phyloP scores from a whole-genome alignment of 2,329 filamentous ascomycete genomes.

The Penicillium oxalicum region DNA sequence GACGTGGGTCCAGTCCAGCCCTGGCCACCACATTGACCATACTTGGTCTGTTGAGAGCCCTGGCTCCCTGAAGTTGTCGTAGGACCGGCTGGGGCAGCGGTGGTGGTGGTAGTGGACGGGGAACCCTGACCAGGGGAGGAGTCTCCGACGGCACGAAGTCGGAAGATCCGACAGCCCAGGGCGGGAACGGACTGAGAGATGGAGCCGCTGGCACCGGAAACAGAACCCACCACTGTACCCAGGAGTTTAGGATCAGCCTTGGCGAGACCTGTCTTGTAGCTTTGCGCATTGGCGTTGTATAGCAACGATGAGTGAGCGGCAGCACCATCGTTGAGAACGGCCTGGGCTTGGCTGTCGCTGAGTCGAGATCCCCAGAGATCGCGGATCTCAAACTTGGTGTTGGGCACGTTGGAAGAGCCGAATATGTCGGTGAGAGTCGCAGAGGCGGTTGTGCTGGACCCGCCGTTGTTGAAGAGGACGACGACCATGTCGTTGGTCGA shows the following conservation, averaged over 20 bases:
- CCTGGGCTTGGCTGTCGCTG: background rate
- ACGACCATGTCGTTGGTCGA: background rate
- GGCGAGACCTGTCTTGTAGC: background rate
- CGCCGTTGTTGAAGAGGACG: background rate
- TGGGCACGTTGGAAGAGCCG: background rate
- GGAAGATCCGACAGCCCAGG: background rate
- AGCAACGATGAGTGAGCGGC: background rate
- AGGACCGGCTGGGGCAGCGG: background rate
- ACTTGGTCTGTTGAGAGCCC: background rate
- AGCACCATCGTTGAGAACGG: background rate
- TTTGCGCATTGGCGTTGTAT: background rate
- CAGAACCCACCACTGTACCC: background rate
- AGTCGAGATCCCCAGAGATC: background rate
- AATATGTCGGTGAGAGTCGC: background rate
- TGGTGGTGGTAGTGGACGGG: background rate
- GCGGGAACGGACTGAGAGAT: background rate
- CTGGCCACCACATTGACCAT: background rate
- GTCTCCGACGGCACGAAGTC: background rate
- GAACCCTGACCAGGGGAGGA: background rate
- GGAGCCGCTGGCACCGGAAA: background rate
- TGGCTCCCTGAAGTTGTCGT: background rate
- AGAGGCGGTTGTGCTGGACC: background rate
- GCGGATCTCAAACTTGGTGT: background rate
- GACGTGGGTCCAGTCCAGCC: background rate
- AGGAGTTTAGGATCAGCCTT: background rate